Base-by-base conservation (phyloP, 2,329 filamentous ascomycete species). In the Pseudogymnoascus verrucosus region DNA sequence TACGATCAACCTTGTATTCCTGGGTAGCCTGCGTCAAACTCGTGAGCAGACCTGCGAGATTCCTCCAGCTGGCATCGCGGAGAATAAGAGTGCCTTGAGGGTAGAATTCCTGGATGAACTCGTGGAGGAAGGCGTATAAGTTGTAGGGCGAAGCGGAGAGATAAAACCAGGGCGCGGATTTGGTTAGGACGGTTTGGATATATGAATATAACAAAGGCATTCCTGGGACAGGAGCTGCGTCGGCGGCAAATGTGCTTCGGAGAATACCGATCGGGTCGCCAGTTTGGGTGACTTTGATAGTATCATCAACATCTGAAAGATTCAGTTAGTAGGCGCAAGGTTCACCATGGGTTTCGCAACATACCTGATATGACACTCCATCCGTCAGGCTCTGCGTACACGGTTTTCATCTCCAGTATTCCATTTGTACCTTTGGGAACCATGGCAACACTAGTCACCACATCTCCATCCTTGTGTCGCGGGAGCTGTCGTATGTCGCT, bases 91-190 rank as follows among this genome's bases (percentile, higher is more conserved):
- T 91, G 10, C 93, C 93, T 2, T 82, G 82, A 0, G 89, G 90
- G 8, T 88, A 98, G 75, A 89, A 78, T 1, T 80, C 73, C 62
- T 87, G 78, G 37, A 91, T 81, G 76, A 98, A 98, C 0, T 81
- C 75, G 63, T 83, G 87, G 23, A 98, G 82, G 76, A 97, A 95
- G 0, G 90, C 89, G 72, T 97, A 97, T 8, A 98, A 83, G 70
- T 96, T 96, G 79, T 97, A 97, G 0, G 93, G 93, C 0, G 92
- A 96, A 0, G 93, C 93, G 0, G 91, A 96, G 57, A 98, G 83
- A 75, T 98, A 98, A 79, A 96, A 96, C 82, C 90, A 96, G 0
- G 91, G 84, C 1, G 91, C 88, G 7, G 82, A 79, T 7, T 82
- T 72, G 1, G 80, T 78, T 23, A 87, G 70, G 3, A 80, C 68